phyloP scores from a whole-genome alignment of 164 flowering plant genomes.

The Macadamia integrifolia region DNA sequence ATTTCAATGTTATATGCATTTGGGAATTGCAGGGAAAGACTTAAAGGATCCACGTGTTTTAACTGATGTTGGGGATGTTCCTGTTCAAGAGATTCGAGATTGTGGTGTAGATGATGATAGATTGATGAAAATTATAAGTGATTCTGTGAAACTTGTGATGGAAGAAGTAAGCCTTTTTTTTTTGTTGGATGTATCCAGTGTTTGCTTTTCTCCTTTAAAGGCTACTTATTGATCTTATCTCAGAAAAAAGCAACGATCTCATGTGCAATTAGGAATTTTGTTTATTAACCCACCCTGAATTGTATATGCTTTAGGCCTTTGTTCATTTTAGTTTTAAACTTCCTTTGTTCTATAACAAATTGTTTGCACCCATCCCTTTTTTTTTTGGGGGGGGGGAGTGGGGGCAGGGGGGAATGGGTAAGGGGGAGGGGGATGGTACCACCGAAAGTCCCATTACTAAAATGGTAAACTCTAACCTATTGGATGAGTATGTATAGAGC shows the following conservation, averaged over 20 bases:
- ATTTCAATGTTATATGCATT: not conserved
- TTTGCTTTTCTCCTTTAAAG: slow-evolving; percentile 1
- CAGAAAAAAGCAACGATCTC: not conserved
- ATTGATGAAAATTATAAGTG: slow-evolving; percentile 73
- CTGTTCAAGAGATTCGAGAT: slow-evolving; percentile 93
- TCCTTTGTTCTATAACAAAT: not conserved
- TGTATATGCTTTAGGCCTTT: too few species aligned
- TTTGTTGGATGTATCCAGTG: not conserved
- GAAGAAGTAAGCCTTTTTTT: slow-evolving; percentile 56
- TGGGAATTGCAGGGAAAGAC: slow-evolving; percentile 63
- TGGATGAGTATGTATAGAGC: too few species aligned
- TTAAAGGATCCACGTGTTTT: slow-evolving; percentile 81
- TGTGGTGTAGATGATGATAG: slow-evolving; percentile 95
- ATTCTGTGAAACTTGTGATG: slow-evolving; percentile 93
- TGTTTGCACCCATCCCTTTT: not conserved
- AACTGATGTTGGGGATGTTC: slow-evolving; percentile 96
- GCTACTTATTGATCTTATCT: not conserved
- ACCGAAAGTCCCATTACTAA: too few species aligned
- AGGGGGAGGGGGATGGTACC: too few species aligned
- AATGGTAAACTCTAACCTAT: too few species aligned
- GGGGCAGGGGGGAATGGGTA: too few species aligned
- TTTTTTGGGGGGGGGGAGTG: not conserved
- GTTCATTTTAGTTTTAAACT: not conserved
- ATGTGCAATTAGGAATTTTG: not conserved
- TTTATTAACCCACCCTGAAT: not conserved